Evolutionary conservation across 176 grass and related monocot species (phyloP).

Genomic region (Lolium perenne): DNA sequence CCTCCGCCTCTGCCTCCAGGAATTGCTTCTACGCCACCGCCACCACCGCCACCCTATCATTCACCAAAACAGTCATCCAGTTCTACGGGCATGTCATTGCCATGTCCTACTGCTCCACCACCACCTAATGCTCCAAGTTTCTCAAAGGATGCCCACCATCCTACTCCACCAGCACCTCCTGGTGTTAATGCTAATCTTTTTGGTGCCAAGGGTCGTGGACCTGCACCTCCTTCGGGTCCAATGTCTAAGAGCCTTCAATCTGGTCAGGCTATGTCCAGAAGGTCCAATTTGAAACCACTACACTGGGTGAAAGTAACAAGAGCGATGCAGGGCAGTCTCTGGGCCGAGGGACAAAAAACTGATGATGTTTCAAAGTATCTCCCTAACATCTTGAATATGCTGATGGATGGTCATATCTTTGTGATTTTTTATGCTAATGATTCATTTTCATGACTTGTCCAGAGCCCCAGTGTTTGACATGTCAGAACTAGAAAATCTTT

Average conservation of each 20-base stretch:
- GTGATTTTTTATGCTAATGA: constrained; percentile 40
- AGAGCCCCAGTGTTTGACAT: constrained; percentile 96
- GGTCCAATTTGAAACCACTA: constrained; percentile 92
- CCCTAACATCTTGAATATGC: constrained; percentile 19
- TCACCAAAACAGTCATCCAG: constrained; percentile 49
- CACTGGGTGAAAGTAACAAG: constrained; percentile 99
- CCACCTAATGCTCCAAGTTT: constrained; percentile 38
- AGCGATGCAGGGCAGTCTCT: constrained; percentile 96
- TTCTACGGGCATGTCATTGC: constrained; percentile 39
- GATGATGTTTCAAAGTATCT: constrained; percentile 75
- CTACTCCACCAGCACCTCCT: constrained; percentile 63
- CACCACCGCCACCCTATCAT: constrained; percentile 39
- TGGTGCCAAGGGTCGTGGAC: constrained; percentile 47
- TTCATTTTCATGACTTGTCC: constrained; percentile 39
- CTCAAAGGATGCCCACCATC: constrained; percentile 41
- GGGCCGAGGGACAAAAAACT: constrained; percentile 82
- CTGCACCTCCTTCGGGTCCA: constrained; percentile 64
- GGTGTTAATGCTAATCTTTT: constrained; percentile 50
- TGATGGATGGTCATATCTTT: constrained; percentile 30
- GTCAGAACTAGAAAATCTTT: constrained; percentile 94
- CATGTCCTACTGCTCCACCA: constrained; percentile 50
- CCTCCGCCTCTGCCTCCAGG: constrained; percentile 42
- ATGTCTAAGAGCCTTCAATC: constrained; percentile 60
- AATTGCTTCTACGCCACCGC: constrained; percentile 41
- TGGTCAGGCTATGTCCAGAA: constrained; percentile 64